Evolutionary conservation across 768 basidiomycete species (phyloP).

Genomic region (Pleurotus platypus): DNA sequence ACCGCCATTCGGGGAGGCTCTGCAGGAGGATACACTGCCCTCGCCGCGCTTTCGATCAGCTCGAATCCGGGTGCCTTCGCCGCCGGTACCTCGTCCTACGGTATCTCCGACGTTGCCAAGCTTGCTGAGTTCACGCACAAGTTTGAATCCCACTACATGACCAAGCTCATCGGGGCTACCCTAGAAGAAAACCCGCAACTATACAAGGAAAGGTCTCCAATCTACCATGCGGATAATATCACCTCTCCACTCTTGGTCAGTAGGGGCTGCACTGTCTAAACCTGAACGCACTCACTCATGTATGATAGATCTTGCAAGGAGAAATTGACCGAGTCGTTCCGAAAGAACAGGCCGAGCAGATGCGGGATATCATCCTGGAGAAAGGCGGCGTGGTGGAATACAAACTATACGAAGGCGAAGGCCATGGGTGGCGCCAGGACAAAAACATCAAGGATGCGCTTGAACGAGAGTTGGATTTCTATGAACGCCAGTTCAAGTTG

Average conservation of each 20-base stretch:
- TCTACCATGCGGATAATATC: slow-evolving; percentile 61
- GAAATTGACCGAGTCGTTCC: slow-evolving; percentile 61
- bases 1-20: slow-evolving; percentile 70
- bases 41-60: slow-evolving; percentile 42
- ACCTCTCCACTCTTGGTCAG: slow-evolving; percentile 59
- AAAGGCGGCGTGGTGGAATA: slow-evolving; percentile 54
- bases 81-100: slow-evolving; percentile 63
- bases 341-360: slow-evolving; percentile 57
- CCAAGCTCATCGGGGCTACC: slow-evolving; percentile 60
- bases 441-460: slow-evolving; percentile 51
- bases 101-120: slow-evolving; percentile 58
- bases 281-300: background rate
- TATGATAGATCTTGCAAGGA: slow-evolving; percentile 59
- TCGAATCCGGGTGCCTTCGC: slow-evolving; percentile 48
- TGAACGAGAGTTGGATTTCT: slow-evolving; percentile 51
- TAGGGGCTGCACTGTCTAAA: background rate
- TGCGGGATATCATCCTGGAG: slow-evolving; percentile 49
- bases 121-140: slow-evolving; percentile 70
- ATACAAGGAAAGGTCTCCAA: slow-evolving; percentile 58
- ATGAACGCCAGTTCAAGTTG: slow-evolving; percentile 40
- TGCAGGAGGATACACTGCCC: slow-evolving; percentile 69
- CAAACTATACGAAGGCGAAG: slow-evolving; percentile 60
- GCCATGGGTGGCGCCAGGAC: slow-evolving; percentile 59
- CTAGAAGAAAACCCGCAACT: slow-evolving; percentile 53
- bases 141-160: slow-evolving; percentile 58